Percentiles rank a stretch among this genome's conserved stretches.
phyloP scores from a whole-genome alignment of 2,329 filamentous ascomycete genomes.

The Teratosphaeria nubilosa region DNA sequence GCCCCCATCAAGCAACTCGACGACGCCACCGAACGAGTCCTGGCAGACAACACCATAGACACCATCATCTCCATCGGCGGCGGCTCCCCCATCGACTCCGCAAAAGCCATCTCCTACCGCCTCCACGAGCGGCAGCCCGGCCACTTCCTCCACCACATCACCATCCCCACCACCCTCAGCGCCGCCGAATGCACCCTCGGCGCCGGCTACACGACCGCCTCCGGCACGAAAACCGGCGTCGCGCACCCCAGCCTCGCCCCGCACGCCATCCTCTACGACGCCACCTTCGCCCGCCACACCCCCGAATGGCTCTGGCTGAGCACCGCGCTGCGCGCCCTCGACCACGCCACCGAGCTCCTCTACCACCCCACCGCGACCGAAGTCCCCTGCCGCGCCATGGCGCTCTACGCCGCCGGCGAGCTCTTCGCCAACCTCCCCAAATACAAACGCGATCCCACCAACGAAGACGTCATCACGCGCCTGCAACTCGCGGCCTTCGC shows the following conservation, averaged over 20 bases:
- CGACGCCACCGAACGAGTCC: conserved; percentile 39
- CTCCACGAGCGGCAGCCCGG: conserved; percentile 29
- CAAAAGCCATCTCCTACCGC: conserved; percentile 38
- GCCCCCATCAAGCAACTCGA: conserved; percentile 46
- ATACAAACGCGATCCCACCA: conserved; percentile 36
- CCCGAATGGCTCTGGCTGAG: conserved; percentile 40
- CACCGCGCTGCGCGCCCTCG: conserved; percentile 44
- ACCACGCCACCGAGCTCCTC: conserved; percentile 46
- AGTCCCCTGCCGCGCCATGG: conserved; percentile 39
- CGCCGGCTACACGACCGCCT: conserved; percentile 41
- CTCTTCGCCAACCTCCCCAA: conserved; percentile 40
- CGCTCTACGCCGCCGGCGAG: conserved; percentile 34
- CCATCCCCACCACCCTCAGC: conserved; percentile 41
- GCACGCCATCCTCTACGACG: conserved; percentile 44
- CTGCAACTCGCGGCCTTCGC: conserved; percentile 45
- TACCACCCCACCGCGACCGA: conserved; percentile 44
- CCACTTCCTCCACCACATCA: conserved; percentile 36
- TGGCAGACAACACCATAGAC: conserved; percentile 38
- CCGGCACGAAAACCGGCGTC: conserved; percentile 43
- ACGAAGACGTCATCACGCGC: conserved; percentile 40
- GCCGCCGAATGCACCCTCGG: conserved; percentile 46
- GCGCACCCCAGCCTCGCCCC: conserved; percentile 34
- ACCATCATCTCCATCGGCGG: conserved; percentile 47
- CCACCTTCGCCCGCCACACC: conserved; percentile 41
- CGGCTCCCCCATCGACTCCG: conserved; percentile 45